Percentiles rank a stretch among this genome's conserved stretches.
These are phyloP conservation scores for Pichia sp. DNA, from an alignment of 1,139 yeast species.

Conservation along the genomic window DNA sequence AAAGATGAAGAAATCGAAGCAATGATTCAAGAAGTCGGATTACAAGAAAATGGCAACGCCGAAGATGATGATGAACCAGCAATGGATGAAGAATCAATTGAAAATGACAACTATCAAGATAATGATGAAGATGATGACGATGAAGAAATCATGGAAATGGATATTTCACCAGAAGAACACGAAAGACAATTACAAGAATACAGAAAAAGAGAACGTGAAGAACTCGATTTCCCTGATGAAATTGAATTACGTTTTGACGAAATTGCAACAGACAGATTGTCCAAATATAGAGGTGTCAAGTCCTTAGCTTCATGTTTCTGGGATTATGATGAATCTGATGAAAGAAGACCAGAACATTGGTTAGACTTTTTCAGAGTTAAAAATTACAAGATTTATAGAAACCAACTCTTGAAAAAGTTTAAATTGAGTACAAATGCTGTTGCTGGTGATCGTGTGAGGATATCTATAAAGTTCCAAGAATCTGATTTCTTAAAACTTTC, in stretches of 20 bases:
- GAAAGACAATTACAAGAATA: constrained; percentile 68
- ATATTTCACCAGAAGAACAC: constrained; percentile 80
- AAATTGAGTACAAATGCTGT: constrained; percentile 54
- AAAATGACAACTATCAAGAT: constrained; percentile 40
- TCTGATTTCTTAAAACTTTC: constrained; percentile 42
- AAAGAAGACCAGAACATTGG: constrained; percentile 75
- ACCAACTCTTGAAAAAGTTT: constrained; percentile 64
- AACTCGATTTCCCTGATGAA: constrained; percentile 95
- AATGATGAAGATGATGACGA: constrained; percentile 40
- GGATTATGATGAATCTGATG: constrained; percentile 84
- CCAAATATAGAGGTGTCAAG: constrained; percentile 83
- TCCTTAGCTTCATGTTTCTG: constrained; percentile 78
- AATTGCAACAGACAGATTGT: constrained; percentile 71
- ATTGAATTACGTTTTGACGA: constrained; percentile 76
- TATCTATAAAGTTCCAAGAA: constrained; percentile 64
- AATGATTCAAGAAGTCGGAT: constrained; percentile 55
- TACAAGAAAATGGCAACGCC: constrained; percentile 36
- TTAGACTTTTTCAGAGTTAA: constrained; percentile 67
- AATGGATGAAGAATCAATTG: constrained; percentile 30
- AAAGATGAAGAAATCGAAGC: constrained; percentile 52
- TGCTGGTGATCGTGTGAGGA: constrained; percentile 64
- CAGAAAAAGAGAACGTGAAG: constrained; percentile 74
- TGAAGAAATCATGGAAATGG: constrained; percentile 38
- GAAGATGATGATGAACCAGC: constrained; percentile 14
- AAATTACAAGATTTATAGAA: constrained; percentile 76